Percentiles rank a stretch among this genome's conserved stretches.
phyloP scores from a whole-genome alignment of 352 stramenopile genomes.

The Pythium myriotylum region DNA sequence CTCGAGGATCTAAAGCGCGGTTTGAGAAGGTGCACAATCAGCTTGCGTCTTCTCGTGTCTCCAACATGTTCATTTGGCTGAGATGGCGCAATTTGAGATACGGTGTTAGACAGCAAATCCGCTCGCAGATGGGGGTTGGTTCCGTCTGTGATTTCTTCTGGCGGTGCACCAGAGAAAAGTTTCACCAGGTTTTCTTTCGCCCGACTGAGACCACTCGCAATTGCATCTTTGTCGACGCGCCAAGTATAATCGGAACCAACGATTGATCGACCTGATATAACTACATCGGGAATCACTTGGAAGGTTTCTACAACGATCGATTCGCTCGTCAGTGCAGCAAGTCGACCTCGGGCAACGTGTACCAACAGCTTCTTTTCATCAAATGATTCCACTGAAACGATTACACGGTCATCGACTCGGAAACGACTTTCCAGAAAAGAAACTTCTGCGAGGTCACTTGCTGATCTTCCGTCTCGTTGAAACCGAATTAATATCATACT shows the following conservation, averaged over 20 bases:
- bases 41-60: constrained; percentile 52
- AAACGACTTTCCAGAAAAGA: constrained; percentile 64
- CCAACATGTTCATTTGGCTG: constrained; percentile 34
- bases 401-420: constrained; percentile 69
- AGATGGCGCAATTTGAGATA: constrained; percentile 17
- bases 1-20: constrained; percentile 61
- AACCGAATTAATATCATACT: constrained; percentile 50
- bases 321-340: constrained; percentile 48
- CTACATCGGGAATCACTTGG: constrained; percentile 60
- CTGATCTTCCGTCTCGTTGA: constrained; percentile 46
- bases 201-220: constrained; percentile 63
- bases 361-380: constrained; percentile 67
- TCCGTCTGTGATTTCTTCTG: constrained; percentile 44
- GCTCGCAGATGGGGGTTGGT: constrained; percentile 31
- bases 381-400: constrained; percentile 71
- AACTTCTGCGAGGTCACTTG: constrained; percentile 3
- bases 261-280: constrained; percentile 54
- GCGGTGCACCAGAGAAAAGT: constrained; percentile 62
- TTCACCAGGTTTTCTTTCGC: constrained; percentile 81
- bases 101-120: constrained; percentile 20
- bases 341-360: constrained; percentile 58
- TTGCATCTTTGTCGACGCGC: constrained; percentile 77
- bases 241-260: constrained; percentile 69
- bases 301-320: constrained; percentile 56
- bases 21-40: constrained; percentile 64